Conservation (phyloP, 2,329 filamentous ascomycete species). For the Colletotrichum sp. region DNA sequence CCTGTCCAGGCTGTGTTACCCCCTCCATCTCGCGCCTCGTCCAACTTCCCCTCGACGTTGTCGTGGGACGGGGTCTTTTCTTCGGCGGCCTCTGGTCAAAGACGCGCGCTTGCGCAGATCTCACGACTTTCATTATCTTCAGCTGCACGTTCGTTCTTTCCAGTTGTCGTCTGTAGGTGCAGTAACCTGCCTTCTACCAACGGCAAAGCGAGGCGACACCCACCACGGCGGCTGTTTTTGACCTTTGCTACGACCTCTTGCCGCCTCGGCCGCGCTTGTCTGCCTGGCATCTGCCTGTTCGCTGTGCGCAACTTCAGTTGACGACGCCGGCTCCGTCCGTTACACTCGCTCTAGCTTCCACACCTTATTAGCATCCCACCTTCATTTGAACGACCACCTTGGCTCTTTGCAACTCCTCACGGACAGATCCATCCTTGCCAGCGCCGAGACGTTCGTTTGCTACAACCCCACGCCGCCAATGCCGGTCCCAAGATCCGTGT, state of each 20-base stretch:
- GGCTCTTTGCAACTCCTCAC: neutral
- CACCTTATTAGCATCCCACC: neutral
- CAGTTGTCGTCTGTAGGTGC: neutral
- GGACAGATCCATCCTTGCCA: neutral
- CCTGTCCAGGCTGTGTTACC: conserved; percentile 16
- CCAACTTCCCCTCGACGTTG: conserved; percentile 12
- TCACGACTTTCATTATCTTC: neutral
- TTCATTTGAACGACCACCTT: conserved; percentile 1
- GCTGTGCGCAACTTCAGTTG: neutral
- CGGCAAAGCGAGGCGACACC: neutral
- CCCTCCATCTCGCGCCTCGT: conserved; percentile 15
- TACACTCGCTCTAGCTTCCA: neutral
- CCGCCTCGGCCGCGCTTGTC: neutral
- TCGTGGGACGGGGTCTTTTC: conserved; percentile 6
- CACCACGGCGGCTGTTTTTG: neutral
- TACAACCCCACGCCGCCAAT: conserved; percentile 15
- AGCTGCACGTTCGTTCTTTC: neutral
- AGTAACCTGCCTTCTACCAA: neutral
- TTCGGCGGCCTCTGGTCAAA: conserved; percentile 6
- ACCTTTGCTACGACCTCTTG: neutral
- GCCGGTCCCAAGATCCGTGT: conserved; percentile 5
- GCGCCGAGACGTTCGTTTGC: conserved; percentile 10
- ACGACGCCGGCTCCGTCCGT: conserved; percentile 1
- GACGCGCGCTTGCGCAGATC: conserved; percentile 21
- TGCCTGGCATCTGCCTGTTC: neutral